Conservation (phyloP, 352 stramenopile species). For the Globisporangium viniferum region DNA sequence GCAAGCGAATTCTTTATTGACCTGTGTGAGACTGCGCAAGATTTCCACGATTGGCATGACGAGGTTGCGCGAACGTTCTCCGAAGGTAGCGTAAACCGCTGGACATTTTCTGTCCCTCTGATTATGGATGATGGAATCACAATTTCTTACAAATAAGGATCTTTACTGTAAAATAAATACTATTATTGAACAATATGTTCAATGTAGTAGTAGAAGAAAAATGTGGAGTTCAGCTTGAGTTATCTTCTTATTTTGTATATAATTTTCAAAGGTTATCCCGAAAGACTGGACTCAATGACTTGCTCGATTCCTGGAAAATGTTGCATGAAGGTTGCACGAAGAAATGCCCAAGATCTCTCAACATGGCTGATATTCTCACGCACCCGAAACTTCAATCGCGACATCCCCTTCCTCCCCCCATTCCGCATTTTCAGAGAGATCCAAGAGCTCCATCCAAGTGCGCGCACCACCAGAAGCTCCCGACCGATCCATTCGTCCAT, state of each 20-base stretch:
- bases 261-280: background rate
- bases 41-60: background rate
- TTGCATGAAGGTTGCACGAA: constrained; percentile 11
- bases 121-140: background rate
- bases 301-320: background rate
- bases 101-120: background rate
- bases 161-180: background rate
- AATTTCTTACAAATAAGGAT: background rate
- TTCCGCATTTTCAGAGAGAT: background rate
- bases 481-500: too few relatives aligned
- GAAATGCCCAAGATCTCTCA: background rate
- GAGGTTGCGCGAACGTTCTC: constrained; percentile 24
- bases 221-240: background rate
- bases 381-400: constrained; percentile 1
- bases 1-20: background rate
- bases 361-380: background rate
- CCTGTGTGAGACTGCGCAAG: constrained; percentile 15
- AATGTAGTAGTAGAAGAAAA: too few relatives aligned
- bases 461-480: background rate
- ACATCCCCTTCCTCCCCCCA: background rate
- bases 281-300: background rate
- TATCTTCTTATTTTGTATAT: background rate
- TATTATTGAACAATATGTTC: background rate
- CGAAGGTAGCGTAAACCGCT: constrained; percentile 12
- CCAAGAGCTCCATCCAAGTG: background rate